These are phyloP conservation scores for Obelidium mucronatum DNA, from an alignment of 192 early-diverging fungal species.

Conservation along the genomic window DNA sequence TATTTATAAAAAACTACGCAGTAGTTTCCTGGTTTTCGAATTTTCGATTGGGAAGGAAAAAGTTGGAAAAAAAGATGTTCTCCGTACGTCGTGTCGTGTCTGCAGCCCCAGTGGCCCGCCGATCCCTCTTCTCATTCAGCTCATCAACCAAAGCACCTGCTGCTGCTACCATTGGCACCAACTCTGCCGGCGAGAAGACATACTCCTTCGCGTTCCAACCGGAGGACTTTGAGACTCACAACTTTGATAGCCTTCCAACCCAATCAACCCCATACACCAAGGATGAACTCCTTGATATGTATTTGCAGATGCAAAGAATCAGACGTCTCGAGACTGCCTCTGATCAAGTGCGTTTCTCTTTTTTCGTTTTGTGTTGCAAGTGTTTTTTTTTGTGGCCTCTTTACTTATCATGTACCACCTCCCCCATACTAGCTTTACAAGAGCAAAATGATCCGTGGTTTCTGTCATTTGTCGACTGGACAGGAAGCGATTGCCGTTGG, in stretches of 20 bases:
- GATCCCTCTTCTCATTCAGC: constrained; percentile 3
- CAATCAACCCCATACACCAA: constrained; percentile 64
- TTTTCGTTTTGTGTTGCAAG: too few relatives aligned
- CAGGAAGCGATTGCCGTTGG: constrained; percentile 95
- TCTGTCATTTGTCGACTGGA: constrained; percentile 98
- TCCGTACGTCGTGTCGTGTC: background rate
- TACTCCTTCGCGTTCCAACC: constrained; percentile 76
- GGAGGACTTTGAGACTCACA: constrained; percentile 81
- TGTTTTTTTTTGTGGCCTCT: too few relatives aligned
- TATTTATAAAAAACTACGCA: too few relatives aligned
- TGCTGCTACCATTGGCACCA: constrained; percentile 15
- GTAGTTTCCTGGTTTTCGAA: too few relatives aligned
- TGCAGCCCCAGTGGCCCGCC: background rate
- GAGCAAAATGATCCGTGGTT: constrained; percentile 94
- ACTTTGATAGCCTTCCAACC: constrained; percentile 71
- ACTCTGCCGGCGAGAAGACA: constrained; percentile 21
- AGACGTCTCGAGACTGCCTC: constrained; percentile 92
- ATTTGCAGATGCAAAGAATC: constrained; percentile 88
- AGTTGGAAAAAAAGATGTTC: background rate
- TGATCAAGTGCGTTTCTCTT: constrained; percentile 62
- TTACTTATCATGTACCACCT: background rate
- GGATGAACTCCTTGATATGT: constrained; percentile 80
- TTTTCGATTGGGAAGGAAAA: background rate
- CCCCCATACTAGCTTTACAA: constrained; percentile 80
- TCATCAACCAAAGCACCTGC: constrained; percentile 13